phyloP scores from a whole-genome alignment of 805 yeast species.

The Schwanniomyces pseudopolymorphus region DNA sequence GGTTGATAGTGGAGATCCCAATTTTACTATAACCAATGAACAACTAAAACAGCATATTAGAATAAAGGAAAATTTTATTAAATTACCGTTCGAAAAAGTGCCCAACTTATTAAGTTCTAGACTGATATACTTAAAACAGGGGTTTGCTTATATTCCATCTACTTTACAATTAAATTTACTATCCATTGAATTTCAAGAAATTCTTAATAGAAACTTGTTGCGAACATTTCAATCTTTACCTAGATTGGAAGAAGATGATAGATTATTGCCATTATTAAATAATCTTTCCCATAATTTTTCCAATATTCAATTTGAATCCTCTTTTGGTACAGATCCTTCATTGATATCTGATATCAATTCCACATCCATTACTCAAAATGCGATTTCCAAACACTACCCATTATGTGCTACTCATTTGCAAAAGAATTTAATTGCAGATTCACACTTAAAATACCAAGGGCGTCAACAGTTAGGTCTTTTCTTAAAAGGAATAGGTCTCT shows the following conservation, averaged over 20 bases:
- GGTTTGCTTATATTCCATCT: conserved; percentile 83
- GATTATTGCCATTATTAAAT: conserved; percentile 79
- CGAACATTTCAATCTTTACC: conserved; percentile 77
- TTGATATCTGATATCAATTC: conserved; percentile 54
- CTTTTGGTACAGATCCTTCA: conserved; percentile 37
- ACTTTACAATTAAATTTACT: conserved; percentile 73
- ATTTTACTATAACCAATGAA: conserved; percentile 43
- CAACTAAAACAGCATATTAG: conserved; percentile 51
- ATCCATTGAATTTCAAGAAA: conserved; percentile 61
- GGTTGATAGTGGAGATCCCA: conserved; percentile 27
- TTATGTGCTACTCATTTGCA: conserved; percentile 73
- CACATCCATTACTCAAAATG: conserved; percentile 53
- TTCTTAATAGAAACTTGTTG: conserved; percentile 52
- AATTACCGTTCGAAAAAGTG: conserved; percentile 85
- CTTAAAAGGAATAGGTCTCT: conserved; percentile 85
- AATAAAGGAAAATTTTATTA: conserved; percentile 64
- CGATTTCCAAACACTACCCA: conserved; percentile 69
- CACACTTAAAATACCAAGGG: conserved; percentile 79
- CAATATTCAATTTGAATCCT: conserved; percentile 51
- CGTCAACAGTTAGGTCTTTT: conserved; percentile 85
- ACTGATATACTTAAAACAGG: conserved; percentile 62
- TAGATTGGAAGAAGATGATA: conserved; percentile 85
- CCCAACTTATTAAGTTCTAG: conserved; percentile 75
- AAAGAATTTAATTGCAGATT: conserved; percentile 53
- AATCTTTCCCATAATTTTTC: conserved; percentile 62